Evolutionary conservation across 2,329 filamentous ascomycete species (phyloP).

Genomic region (Stagonosporopsis vannaccii): DNA sequence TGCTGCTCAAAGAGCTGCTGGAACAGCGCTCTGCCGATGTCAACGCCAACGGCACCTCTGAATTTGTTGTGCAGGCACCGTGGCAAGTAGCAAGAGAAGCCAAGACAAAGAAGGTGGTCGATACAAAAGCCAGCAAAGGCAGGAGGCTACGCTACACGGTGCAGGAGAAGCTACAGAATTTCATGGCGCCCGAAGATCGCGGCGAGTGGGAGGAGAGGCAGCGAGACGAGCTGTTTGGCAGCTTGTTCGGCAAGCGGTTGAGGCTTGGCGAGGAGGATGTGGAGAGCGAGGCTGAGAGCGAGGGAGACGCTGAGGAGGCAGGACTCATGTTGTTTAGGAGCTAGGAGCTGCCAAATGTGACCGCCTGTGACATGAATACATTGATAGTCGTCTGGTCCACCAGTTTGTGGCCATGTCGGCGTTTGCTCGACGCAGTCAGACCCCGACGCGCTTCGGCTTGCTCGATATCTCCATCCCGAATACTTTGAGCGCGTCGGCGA

Average conservation of each 20-base stretch:
- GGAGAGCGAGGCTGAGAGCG: slow-evolving; percentile 46
- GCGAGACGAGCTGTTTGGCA: slow-evolving; percentile 68
- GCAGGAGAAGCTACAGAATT: slow-evolving; percentile 97
- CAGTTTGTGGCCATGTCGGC: neutral
- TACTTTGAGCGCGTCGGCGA: neutral
- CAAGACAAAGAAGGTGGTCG: slow-evolving; percentile 85
- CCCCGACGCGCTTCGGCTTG: slow-evolving; percentile 19
- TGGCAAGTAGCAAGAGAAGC: slow-evolving; percentile 76
- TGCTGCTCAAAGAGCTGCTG: slow-evolving; percentile 90
- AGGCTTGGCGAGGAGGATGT: slow-evolving; percentile 54
- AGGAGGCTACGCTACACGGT: slow-evolving; percentile 93
- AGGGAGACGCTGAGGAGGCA: slow-evolving; percentile 47
- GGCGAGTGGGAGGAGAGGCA: slow-evolving; percentile 81
- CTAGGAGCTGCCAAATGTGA: slow-evolving; percentile 15
- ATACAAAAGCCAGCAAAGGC: slow-evolving; percentile 94
- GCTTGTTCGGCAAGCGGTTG: slow-evolving; percentile 57
- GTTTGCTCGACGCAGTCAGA: neutral
- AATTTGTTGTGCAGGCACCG: slow-evolving; percentile 53
- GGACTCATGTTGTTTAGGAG: slow-evolving; percentile 51
- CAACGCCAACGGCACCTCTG: slow-evolving; percentile 54
- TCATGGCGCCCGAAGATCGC: slow-evolving; percentile 91
- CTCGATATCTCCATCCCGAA: slow-evolving; percentile 17
- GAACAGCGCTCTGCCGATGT: slow-evolving; percentile 80
- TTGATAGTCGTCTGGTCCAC: neutral
- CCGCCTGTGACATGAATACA: neutral